Percentiles rank a stretch among this genome's conserved stretches.
phyloP scores from a whole-genome alignment of 108 stramenopile genomes.

The Cyclotella atomus region DNA sequence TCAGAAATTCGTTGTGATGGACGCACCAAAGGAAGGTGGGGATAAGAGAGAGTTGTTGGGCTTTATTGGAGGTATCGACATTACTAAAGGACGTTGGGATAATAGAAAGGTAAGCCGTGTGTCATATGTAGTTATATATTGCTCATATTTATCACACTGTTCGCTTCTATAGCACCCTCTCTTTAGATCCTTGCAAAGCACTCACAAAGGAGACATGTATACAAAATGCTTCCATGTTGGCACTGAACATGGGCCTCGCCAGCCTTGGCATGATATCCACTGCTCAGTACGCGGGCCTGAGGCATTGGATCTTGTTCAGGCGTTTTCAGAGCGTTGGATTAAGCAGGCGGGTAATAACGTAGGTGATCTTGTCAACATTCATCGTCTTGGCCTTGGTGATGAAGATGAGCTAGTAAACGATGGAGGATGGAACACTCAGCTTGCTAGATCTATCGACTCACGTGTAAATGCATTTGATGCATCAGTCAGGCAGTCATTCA shows the following conservation, averaged over 20 bases:
- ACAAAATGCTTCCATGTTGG: slow-evolving; percentile 34
- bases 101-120: slow-evolving; percentile 35
- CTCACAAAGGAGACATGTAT: slow-evolving; percentile 50
- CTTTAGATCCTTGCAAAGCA: slow-evolving; percentile 44
- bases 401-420: slow-evolving; percentile 22
- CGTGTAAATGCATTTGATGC: slow-evolving; percentile 46
- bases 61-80: slow-evolving; percentile 76
- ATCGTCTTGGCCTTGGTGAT: slow-evolving; percentile 25
- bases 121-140: not conserved
- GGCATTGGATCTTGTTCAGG: slow-evolving; percentile 46
- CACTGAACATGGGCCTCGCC: slow-evolving; percentile 48
- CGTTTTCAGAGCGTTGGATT: slow-evolving; percentile 60
- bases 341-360: slow-evolving; percentile 37
- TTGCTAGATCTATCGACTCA: slow-evolving; percentile 59
- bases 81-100: slow-evolving; percentile 68
- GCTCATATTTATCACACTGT: not conserved
- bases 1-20: slow-evolving; percentile 56
- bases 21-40: slow-evolving; percentile 30
- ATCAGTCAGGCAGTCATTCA: slow-evolving; percentile 15
- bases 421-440: slow-evolving; percentile 48
- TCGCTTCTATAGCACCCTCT: slow-evolving; percentile 37
- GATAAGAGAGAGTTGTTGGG: slow-evolving; percentile 47
- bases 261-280: slow-evolving; percentile 68
- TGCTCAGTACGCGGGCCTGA: slow-evolving; percentile 53
- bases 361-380: slow-evolving; percentile 31